Conservation (phyloP, 1,284 basidiomycete genomes). For the Leccinum griseonigrum region DNA sequence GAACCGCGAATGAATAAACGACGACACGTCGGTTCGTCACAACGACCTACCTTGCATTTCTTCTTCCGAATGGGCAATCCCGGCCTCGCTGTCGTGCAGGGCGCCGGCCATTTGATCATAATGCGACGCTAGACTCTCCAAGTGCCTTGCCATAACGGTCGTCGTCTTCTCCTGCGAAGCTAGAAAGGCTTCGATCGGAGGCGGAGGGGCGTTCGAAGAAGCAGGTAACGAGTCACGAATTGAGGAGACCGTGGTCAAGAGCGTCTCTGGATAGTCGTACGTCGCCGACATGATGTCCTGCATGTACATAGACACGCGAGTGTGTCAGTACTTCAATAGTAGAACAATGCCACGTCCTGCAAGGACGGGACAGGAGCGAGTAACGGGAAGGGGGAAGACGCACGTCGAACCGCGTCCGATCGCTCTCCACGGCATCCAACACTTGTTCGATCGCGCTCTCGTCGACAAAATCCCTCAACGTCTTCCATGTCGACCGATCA, state of each 20-base stretch:
- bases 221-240: conserved; percentile 54
- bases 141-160: conserved; percentile 63
- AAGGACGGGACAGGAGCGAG: background rate
- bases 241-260: conserved; percentile 50
- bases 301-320: background rate
- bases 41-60: conserved; percentile 58
- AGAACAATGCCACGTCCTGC: background rate
- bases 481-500: conserved; percentile 71
- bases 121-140: conserved; percentile 68
- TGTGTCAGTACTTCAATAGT: background rate
- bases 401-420: conserved; percentile 65
- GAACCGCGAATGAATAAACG: background rate
- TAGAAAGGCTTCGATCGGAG: conserved; percentile 50
- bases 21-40: background rate
- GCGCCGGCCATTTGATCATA: conserved; percentile 72
- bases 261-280: conserved; percentile 62
- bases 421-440: conserved; percentile 66
- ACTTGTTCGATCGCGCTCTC: conserved; percentile 74
- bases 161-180: conserved; percentile 54
- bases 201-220: conserved; percentile 30
- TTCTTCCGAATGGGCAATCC: conserved; percentile 60
- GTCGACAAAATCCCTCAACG: conserved; percentile 77
- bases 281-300: conserved; percentile 63
- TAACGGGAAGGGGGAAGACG: conserved; percentile 23
- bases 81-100: conserved; percentile 61